A percentile compares a stretch with the other conserved stretches of the same genome.
phyloP scores from a whole-genome alignment of 495 filamentous ascomycete genomes.

The Neurospora sp. region DNA sequence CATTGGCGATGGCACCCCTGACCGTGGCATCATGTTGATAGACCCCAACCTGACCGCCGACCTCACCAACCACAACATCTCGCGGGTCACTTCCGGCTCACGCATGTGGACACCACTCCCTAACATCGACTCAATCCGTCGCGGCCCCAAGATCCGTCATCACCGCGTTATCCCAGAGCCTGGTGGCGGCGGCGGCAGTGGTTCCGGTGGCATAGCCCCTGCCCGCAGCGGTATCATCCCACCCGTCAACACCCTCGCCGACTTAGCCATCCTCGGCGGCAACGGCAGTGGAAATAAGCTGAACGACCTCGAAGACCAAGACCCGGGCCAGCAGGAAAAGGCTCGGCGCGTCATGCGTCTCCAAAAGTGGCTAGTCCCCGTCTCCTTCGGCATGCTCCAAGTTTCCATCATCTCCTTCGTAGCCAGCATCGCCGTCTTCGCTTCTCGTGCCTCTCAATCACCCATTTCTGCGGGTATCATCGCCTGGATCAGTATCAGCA shows the following conservation, averaged over 20 bases:
- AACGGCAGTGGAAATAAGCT: background rate
- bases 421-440: conserved; percentile 6
- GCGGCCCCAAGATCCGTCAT: conserved; percentile 9
- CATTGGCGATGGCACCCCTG: background rate
- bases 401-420: conserved; percentile 7
- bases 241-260: background rate
- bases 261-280: background rate
- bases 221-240: background rate
- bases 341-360: background rate
- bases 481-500: conserved; percentile 5
- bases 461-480: background rate
- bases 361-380: background rate
- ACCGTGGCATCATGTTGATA: background rate
- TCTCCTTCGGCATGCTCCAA: conserved; percentile 3
- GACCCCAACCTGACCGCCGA: background rate
- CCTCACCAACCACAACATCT: background rate
- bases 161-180: conserved; percentile 2
- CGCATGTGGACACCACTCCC: background rate
- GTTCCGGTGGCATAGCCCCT: background rate
- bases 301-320: background rate
- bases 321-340: background rate
- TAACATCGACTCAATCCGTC: conserved; percentile 9
- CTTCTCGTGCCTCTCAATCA: conserved; percentile 4
- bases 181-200: background rate
- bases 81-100: background rate